Evolutionary conservation across 2,329 filamentous ascomycete species (phyloP), one percentile per base, ranked within the genome.

Genomic region (Claviceps humidiphila): DNA sequence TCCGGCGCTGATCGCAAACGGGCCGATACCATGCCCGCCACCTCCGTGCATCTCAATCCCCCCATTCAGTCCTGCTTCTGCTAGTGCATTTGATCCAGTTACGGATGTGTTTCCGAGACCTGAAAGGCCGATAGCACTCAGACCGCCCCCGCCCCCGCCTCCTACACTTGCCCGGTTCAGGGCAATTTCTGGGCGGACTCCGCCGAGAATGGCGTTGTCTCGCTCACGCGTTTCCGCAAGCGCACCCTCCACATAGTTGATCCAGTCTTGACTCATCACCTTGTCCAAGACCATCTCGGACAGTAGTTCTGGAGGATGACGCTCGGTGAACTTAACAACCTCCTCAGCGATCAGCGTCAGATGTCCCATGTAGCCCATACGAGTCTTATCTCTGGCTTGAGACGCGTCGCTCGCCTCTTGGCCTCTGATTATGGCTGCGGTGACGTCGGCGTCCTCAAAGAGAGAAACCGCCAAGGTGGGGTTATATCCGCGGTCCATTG

Each of bases 291-390:
- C 89, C 13, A 78, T 76, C 55, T 88, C 84, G 0, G 89, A 93
- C 9, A 97, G 75, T 20, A 91, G 73, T 68, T 97, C 90, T 1
- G 89, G 86, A 3, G 91, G 86, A 66, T 96, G 88, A 51, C 93
- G 82, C 68, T 96, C 93, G 39, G 89, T 95, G 64, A 98, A 97
- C 69, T 97, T 98, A 64, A 97, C 89, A 17, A 98, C 93, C 68
- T 98, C 93, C 68, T 98, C 93, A 34, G 93, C 91, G 55, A 98
- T 96, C 30, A 98, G 78, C 0, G 93, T 98, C 49, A 98, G 74
- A 67, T 98, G 93, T 3, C 93, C 93, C 90, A 98, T 98, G 71
- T 97, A 98, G 42, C 93, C 93, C 66, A 97, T 83, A 48, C 93
- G 85, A 68, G 95, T 96, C 66, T 87, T 89, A 57, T 81, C 88